Evolutionary conservation across 2,329 filamentous ascomycete genomes (phyloP).

Genomic region (Teratosphaeria gauchensis): DNA sequence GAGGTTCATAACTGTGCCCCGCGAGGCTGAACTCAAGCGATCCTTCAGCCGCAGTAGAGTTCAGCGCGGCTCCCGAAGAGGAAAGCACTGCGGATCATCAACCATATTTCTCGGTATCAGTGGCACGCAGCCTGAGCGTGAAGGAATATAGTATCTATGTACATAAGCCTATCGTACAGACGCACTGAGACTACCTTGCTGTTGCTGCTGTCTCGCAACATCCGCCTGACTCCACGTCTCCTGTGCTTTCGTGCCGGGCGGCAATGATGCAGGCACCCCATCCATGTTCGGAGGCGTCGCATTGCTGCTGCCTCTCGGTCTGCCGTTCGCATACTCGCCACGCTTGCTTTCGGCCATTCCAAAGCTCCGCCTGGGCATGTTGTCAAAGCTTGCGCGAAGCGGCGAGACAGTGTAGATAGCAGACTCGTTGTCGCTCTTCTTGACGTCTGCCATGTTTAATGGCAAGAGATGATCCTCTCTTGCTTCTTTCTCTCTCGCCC

Average conservation of each 20-base stretch:
- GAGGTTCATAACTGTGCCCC: not conserved
- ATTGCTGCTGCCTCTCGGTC: not conserved
- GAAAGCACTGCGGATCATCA: not conserved
- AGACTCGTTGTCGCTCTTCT: constrained; percentile 22
- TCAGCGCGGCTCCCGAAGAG: not conserved
- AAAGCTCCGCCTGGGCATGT: constrained; percentile 7
- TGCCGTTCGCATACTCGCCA: constrained; percentile 15
- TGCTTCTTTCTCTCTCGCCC: constrained; percentile 55
- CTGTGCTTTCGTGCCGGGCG: constrained; percentile 74
- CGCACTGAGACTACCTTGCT: not conserved
- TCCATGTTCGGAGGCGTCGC: constrained; percentile 8
- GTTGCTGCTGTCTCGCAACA: constrained; percentile 1
- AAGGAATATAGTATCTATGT: not conserved
- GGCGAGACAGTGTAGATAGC: constrained; percentile 13
- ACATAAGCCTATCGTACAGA: not conserved
- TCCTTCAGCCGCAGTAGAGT: not conserved
- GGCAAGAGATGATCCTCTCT: constrained; percentile 57
- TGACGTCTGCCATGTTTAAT: constrained; percentile 34
- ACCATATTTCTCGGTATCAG: not conserved
- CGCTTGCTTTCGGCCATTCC: constrained; percentile 22
- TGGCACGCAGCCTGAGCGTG: not conserved
- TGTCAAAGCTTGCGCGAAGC: constrained; percentile 5
- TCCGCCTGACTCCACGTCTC: constrained; percentile 63
- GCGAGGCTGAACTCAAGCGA: not conserved
- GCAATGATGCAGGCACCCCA: constrained; percentile 37